Conservation (phyloP, 208 protist species). For the Acanthamoeba polyphaga region DNA sequence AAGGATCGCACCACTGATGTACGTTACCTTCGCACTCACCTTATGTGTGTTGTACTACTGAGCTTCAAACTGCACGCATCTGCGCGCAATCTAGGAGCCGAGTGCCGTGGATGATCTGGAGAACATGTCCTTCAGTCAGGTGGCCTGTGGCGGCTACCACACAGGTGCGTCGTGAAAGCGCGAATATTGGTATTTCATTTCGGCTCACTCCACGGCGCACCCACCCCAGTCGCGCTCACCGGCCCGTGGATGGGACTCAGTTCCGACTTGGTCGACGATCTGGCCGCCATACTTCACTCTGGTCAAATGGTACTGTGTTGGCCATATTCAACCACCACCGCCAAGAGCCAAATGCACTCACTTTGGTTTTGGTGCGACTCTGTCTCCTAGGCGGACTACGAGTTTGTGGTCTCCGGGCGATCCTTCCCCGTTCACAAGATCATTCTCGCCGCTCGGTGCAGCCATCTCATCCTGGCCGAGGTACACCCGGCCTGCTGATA, state of each 20-base stretch:
- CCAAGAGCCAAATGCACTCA: neutral
- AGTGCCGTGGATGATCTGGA: neutral
- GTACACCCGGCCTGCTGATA: neutral
- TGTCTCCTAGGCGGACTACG: neutral
- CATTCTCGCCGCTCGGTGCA: neutral
- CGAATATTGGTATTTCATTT: neutral
- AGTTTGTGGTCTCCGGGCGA: neutral
- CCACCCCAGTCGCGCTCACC: neutral
- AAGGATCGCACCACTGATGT: neutral
- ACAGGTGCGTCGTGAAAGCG: neutral
- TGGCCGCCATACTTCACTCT: neutral
- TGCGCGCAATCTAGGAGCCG: neutral
- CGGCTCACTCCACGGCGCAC: neutral
- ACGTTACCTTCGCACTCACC: neutral
- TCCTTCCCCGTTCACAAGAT: neutral
- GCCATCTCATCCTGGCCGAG: neutral
- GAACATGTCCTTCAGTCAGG: constrained; percentile 28
- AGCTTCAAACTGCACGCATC: neutral
- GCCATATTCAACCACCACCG: neutral
- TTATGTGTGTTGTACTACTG: no score
- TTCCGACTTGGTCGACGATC: neutral
- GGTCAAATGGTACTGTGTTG: neutral
- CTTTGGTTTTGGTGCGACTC: neutral
- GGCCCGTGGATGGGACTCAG: constrained; percentile 4
- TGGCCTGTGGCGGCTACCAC: constrained; percentile 15